Conservation (phyloP, 805 yeast genomes). For the Yamadazyma takamatsuzukensis region DNA sequence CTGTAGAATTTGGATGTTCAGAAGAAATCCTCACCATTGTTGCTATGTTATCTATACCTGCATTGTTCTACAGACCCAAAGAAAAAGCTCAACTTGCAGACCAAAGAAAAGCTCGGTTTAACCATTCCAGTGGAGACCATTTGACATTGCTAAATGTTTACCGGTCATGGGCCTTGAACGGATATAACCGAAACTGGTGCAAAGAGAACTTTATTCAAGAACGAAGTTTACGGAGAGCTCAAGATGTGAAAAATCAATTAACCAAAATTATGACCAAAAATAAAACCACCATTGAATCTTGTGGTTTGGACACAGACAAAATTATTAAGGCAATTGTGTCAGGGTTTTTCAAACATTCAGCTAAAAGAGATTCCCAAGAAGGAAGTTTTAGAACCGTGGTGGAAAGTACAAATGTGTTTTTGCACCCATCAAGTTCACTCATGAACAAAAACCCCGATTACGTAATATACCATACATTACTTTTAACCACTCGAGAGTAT, state of each 20-base stretch:
- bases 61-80: slow-evolving; percentile 76
- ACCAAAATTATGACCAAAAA: slow-evolving; percentile 50
- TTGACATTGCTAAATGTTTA: slow-evolving; percentile 78
- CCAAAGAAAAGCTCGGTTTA: slow-evolving; percentile 66
- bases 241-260: slow-evolving; percentile 77
- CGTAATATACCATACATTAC: slow-evolving; percentile 75
- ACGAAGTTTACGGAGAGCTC: slow-evolving; percentile 70
- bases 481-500: slow-evolving; percentile 82
- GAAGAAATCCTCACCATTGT: slow-evolving; percentile 79
- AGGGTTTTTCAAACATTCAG: slow-evolving; percentile 66
- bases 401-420: slow-evolving; percentile 68
- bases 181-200: slow-evolving; percentile 72
- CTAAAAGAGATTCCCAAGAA: slow-evolving; percentile 58
- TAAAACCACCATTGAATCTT: slow-evolving; percentile 41
- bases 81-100: slow-evolving; percentile 72
- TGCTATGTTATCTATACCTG: slow-evolving; percentile 88
- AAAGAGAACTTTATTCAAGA: slow-evolving; percentile 76
- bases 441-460: slow-evolving; percentile 65
- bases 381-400: slow-evolving; percentile 54
- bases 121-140: slow-evolving; percentile 79
- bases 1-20: slow-evolving; percentile 67
- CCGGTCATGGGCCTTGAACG: slow-evolving; percentile 60
- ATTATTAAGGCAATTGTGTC: slow-evolving; percentile 62
- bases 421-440: slow-evolving; percentile 85
- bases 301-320: slow-evolving; percentile 53